phyloP scores from a whole-genome alignment of 257 asterid species.

The Linderniella brevidens region DNA sequence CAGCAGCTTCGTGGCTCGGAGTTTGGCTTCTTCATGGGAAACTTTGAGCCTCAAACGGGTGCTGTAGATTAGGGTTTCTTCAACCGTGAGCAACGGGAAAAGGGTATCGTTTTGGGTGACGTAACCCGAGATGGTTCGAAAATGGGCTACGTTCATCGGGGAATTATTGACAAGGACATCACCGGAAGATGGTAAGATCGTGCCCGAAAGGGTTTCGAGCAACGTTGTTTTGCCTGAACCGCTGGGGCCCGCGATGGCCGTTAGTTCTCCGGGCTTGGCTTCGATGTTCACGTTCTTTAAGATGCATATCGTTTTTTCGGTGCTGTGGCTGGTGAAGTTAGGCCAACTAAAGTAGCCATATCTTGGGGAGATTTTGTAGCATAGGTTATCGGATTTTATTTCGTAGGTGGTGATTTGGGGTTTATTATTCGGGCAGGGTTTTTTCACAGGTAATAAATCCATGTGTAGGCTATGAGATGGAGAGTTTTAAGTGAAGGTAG shows the following conservation, averaged over 20 bases:
- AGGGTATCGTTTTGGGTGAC: constrained; percentile 66
- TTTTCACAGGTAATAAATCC: too few relatives aligned
- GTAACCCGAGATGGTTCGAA: constrained; percentile 44
- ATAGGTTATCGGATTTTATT: too few relatives aligned
- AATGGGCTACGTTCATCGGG: constrained; percentile 26
- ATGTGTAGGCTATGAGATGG: too few relatives aligned
- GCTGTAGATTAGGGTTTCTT: constrained; percentile 47
- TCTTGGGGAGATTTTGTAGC: too few relatives aligned
- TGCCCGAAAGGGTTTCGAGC: constrained; percentile 48
- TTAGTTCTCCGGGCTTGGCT: constrained; percentile 50
- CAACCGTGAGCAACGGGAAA: constrained; percentile 60
- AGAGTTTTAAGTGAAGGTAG: too few relatives aligned
- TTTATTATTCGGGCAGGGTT: too few relatives aligned
- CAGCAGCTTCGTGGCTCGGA: constrained; percentile 23
- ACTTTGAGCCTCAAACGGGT: constrained; percentile 48
- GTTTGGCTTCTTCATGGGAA: constrained; percentile 9
- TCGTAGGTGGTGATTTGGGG: too few relatives aligned
- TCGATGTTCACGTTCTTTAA: constrained; percentile 37
- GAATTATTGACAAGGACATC: constrained; percentile 31
- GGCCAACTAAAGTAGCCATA: too few relatives aligned
- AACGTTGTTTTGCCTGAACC: constrained; percentile 80
- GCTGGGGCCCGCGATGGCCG: constrained; percentile 71
- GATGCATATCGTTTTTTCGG: constrained; percentile 13
- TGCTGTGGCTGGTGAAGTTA: neutral
- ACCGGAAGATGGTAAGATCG: constrained; percentile 20